These are phyloP conservation scores for Colletotrichum incanum DNA, from an alignment of 2,329 filamentous ascomycete species.

Conservation along the genomic window DNA sequence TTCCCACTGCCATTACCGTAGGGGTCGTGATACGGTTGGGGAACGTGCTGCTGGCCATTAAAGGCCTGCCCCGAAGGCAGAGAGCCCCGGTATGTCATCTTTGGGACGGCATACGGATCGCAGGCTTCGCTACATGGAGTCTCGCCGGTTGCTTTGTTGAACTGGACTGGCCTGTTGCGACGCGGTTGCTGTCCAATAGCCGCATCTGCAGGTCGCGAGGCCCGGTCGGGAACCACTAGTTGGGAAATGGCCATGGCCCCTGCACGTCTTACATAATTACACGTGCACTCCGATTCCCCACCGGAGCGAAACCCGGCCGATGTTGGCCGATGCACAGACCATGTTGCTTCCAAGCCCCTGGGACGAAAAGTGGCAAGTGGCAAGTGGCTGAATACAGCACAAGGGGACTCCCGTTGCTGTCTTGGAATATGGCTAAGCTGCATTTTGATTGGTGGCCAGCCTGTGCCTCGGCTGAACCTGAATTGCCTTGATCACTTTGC, in stretches of 20 bases:
- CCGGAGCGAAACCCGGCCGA: not conserved
- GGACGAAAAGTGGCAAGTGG: not conserved
- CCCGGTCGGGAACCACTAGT: constrained; percentile 27
- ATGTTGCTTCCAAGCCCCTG: not conserved
- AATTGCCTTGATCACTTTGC: not conserved
- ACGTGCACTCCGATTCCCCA: constrained; percentile 24
- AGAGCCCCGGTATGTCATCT: constrained; percentile 56
- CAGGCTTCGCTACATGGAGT: constrained; percentile 33
- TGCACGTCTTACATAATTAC: constrained; percentile 37
- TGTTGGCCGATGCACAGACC: constrained; percentile 12
- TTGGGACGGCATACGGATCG: constrained; percentile 46
- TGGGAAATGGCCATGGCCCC: constrained; percentile 16
- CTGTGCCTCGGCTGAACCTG: constrained; percentile 31
- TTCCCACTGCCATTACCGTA: constrained; percentile 42
- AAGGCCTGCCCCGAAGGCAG: constrained; percentile 59
- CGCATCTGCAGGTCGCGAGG: constrained; percentile 39
- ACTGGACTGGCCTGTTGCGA: constrained; percentile 36
- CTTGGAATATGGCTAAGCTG: not conserved
- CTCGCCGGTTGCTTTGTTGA: constrained; percentile 34
- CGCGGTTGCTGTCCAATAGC: constrained; percentile 42
- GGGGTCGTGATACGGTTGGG: constrained; percentile 34
- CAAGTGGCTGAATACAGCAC: not conserved
- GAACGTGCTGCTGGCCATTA: constrained; percentile 53
- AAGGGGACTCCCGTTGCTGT: not conserved
- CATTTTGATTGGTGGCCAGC: constrained; percentile 24